These are phyloP conservation scores for Pyrenochaeta sp. DNA, from an alignment of 2,329 filamentous ascomycete genomes.

Conservation along the genomic window DNA sequence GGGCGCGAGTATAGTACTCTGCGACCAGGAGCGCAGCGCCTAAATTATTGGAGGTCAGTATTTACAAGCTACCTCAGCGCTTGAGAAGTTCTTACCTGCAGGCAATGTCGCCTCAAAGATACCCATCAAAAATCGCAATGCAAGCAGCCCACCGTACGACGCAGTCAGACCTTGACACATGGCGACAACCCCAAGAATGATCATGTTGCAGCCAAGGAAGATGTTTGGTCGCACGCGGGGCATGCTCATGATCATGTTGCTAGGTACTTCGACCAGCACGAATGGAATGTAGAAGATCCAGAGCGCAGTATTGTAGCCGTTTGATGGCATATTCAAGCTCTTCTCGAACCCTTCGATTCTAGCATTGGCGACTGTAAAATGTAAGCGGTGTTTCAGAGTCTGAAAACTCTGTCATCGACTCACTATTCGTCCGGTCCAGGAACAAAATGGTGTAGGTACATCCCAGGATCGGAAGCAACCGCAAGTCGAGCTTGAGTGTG, in stretches of 20 bases:
- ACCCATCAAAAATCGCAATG: slow-evolving; percentile 43
- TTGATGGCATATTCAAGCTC: slow-evolving; percentile 68
- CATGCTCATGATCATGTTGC: slow-evolving; percentile 78
- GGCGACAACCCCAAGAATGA: slow-evolving; percentile 66
- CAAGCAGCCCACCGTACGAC: slow-evolving; percentile 38
- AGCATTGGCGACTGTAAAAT: slow-evolving; percentile 69
- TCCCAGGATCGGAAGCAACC: slow-evolving; percentile 70
- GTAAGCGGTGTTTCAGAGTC: slow-evolving; percentile 9
- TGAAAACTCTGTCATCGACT: slow-evolving; percentile 6
- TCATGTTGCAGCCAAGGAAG: slow-evolving; percentile 84
- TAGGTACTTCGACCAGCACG: slow-evolving; percentile 76
- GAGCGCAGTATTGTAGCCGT: slow-evolving; percentile 75
- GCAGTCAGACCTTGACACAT: slow-evolving; percentile 42
- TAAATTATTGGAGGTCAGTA: slow-evolving; percentile 5
- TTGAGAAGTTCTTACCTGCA: slow-evolving; percentile 24
- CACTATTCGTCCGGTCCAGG: slow-evolving; percentile 70
- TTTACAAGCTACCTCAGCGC: not conserved
- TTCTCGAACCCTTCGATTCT: slow-evolving; percentile 63
- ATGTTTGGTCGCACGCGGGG: slow-evolving; percentile 72
- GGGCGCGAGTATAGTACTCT: slow-evolving; percentile 59
- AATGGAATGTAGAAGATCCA: slow-evolving; percentile 90
- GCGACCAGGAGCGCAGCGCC: slow-evolving; percentile 39
- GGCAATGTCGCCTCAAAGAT: slow-evolving; percentile 45
- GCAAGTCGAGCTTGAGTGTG: slow-evolving; percentile 66
- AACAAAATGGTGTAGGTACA: slow-evolving; percentile 77